phyloP scores from a whole-genome alignment of 2,329 filamentous ascomycete species.

The Neopestalotiopsis sp. region DNA sequence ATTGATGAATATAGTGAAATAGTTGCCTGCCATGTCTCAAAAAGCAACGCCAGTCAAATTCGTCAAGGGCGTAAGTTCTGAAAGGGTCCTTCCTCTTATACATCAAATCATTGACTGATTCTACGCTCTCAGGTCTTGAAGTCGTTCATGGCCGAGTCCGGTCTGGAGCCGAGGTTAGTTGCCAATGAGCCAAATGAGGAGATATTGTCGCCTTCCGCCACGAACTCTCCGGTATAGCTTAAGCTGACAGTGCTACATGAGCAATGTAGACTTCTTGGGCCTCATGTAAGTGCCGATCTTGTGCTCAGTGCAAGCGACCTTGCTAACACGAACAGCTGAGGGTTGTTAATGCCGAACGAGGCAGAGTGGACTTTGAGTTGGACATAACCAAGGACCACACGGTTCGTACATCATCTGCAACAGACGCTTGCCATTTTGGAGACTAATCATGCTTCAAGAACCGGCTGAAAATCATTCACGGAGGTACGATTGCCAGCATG shows the following conservation, averaged over 20 bases:
- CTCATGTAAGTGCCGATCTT: constrained; percentile 39
- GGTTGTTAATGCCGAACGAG: constrained; percentile 66
- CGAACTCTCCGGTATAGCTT: neutral
- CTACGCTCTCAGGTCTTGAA: constrained; percentile 69
- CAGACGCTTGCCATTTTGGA: constrained; percentile 9
- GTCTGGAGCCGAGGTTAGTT: constrained; percentile 82
- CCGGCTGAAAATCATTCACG: constrained; percentile 76
- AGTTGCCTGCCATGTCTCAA: constrained; percentile 4
- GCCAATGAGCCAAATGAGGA: neutral
- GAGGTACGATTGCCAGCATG: constrained; percentile 79
- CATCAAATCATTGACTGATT: constrained; percentile 22
- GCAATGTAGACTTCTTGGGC: constrained; percentile 43
- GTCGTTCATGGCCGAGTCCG: constrained; percentile 84
- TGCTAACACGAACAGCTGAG: constrained; percentile 57
- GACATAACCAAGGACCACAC: constrained; percentile 78
- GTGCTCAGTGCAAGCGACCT: neutral
- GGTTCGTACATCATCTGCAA: constrained; percentile 46
- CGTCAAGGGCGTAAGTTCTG: constrained; percentile 63
- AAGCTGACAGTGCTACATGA: neutral
- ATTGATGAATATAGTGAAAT: neutral
- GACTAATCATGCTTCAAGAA: constrained; percentile 57
- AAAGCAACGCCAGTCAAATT: constrained; percentile 44
- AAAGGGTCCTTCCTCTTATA: neutral
- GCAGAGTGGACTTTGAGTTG: constrained; percentile 77
- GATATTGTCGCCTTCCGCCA: neutral